Evolutionary conservation across 2,329 filamentous ascomycete species (phyloP), one percentile per base, ranked within the genome.

Genomic region (Didymella keratinophila): DNA sequence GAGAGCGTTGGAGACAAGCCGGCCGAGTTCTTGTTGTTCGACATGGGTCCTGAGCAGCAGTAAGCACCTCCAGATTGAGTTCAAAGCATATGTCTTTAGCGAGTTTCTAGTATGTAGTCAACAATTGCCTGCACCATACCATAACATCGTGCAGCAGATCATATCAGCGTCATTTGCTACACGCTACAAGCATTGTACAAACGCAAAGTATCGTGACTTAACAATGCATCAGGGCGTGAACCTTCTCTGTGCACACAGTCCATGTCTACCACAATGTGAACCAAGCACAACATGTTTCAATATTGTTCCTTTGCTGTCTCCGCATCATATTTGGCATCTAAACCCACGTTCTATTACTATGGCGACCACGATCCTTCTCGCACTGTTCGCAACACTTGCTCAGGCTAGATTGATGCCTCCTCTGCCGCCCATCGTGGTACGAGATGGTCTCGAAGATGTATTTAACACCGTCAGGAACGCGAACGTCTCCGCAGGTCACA

Each of bases 21-120:
- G 4, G 81, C 80, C 0, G 81, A 83, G 66, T 82, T 83, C 47
- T 69, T 83, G 66, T 61, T 83, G 51, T 83, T 83, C 52, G 81
- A 83, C 60, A 80, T 83, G 80, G 80, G 78, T 0, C 56, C 64
- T 3, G 63, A 70, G 41, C 63, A 70, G 50, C 58, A 63, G 48
- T 70, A 61, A 58, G 52, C 4, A 4, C 4, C 20, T 27, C 12
- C 41, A n/a, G 21, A 7, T 9, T 27, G 11, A 43, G 23, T 27
- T 43, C 23, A 11, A n/a, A 43, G 21, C 41, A 27, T 16, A 25
- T 43, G 23, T 27, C 41, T n/a, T 43, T 27, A 43, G 23, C 21
- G 14, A 43, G 25, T 27, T n/a, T n/a, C 9, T 20, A 43, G 41
- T 18, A 43, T 10, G 11, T 23, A 39, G n/a, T n/a, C 5, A 48